Evolutionary conservation across 1,284 basidiomycete genomes (phyloP).

Genomic region (Apiotrichum siamense): DNA sequence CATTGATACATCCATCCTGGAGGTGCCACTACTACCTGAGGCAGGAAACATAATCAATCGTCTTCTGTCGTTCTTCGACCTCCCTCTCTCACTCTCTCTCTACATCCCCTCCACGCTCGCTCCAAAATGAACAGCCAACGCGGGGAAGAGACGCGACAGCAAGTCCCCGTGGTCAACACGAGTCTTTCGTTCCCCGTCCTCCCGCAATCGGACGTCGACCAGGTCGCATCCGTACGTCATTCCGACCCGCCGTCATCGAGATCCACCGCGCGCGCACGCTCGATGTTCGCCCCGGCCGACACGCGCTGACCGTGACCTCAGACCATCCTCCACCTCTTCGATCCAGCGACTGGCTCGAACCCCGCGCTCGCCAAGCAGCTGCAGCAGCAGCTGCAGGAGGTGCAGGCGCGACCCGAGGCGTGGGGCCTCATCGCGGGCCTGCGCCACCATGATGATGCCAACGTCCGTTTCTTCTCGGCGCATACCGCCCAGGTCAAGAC

Average conservation of each 20-base stretch:
- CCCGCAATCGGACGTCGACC: conserved; percentile 27
- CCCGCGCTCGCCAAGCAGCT: conserved; percentile 37
- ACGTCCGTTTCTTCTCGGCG: conserved; percentile 85
- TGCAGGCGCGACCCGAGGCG: conserved; percentile 41
- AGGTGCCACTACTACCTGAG: too few relatives aligned
- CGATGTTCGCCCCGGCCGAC: not conserved
- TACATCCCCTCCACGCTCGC: not conserved
- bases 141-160: not conserved
- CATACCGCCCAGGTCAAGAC: conserved; percentile 88
- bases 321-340: conserved; percentile 42
- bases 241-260: not conserved
- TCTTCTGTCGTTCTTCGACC: too few relatives aligned
- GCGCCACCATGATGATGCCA: conserved; percentile 54
- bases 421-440: conserved; percentile 47
- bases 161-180: too few relatives aligned
- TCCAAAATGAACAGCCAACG: not conserved
- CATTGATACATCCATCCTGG: too few relatives aligned
- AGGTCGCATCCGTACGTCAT: conserved; percentile 32
- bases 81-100: not conserved
- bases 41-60: too few relatives aligned
- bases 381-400: conserved; percentile 41
- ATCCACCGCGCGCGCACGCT: not conserved
- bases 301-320: conserved; percentile 2
- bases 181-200: conserved; percentile 31
- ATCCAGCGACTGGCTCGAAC: conserved; percentile 32